Evolutionary conservation across 345 rosid species (phyloP), one percentile per base, ranked within the genome.

Genomic region (Sonneratia caseolaris): DNA sequence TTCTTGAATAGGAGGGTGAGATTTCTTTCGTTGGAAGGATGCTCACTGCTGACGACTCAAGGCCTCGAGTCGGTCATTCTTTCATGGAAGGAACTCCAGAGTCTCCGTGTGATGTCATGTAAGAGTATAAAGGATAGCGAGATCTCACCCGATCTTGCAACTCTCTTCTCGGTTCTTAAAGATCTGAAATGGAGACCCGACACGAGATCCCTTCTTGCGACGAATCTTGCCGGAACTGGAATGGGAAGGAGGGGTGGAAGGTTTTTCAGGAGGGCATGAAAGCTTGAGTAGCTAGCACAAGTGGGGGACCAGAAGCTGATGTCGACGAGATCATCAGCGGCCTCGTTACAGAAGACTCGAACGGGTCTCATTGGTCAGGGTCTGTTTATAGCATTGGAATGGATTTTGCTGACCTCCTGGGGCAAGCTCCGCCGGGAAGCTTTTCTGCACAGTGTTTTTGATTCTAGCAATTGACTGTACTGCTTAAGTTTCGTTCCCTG

Each of bases 121-220:
- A 92, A 86, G 78, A 85, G 82, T 59, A 84, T 95, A 66, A 92
- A 89, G 82, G 96, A 86, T 67, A 75, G 76, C 53, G 98, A 89
- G 72, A 79, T 88, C 38, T 82, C 92, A 74, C 89, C 96, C 18
- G 91, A 85, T 36, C 84, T 95, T 12, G 83, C 93, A 38, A 83
- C 84, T 37, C 76, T 92, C 66, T 90, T 92, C 83, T 87, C 89
- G 32, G 79, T 49, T 59, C 88, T 95, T 19, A 89, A 84, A 81
- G 99, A 89, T 64, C 78, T 95, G 82, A 90, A 86, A 79, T 95
- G 99, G 99, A 85, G 92, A 72, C 97, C 99, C 38, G 96, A 95
- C 70, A 79, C 90, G 22, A 92, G 81, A 72, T 86, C 90, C 16
- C 91, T 86, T 69, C 88, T 90, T 15, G 79, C 77, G 22, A 79